These are phyloP conservation scores for Neltuma alba DNA, from an alignment of 306 rosid genomes.

Conservation along the genomic window DNA sequence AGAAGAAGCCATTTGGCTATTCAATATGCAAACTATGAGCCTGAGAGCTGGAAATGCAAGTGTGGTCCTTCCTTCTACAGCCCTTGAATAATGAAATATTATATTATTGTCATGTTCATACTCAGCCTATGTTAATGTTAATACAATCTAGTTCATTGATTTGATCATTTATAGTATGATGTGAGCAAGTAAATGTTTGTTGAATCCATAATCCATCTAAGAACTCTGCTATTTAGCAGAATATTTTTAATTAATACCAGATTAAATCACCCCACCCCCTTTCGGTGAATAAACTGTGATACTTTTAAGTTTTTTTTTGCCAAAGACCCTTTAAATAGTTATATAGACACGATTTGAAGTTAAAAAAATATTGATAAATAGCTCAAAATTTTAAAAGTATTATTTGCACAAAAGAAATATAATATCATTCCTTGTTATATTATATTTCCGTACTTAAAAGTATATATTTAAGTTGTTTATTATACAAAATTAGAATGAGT, in stretches of 20 bases:
- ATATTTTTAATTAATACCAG: background rate
- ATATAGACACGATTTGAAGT: too few relatives aligned
- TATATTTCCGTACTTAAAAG: too few relatives aligned
- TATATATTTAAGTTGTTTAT: background rate
- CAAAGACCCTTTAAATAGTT: too few relatives aligned
- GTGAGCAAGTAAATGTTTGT: background rate
- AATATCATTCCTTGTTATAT: background rate
- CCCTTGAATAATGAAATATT: constrained; percentile 52
- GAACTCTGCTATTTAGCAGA: background rate
- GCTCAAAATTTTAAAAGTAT: too few relatives aligned
- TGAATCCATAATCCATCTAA: background rate
- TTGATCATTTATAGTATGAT: background rate
- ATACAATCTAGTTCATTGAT: background rate
- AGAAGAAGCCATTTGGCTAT: constrained; percentile 53
- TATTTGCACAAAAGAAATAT: too few relatives aligned
- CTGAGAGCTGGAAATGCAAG: constrained; percentile 99
- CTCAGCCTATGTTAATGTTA: background rate
- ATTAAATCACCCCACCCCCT: background rate
- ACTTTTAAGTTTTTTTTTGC: too few relatives aligned
- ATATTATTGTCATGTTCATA: background rate
- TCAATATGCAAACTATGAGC: constrained; percentile 88
- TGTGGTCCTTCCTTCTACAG: constrained; percentile 87
- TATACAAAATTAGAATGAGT: background rate
- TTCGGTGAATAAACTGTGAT: too few relatives aligned
- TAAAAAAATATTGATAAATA: too few relatives aligned